Percentiles rank a stretch among this genome's conserved stretches.
Evolutionary conservation across 192 early-diverging fungal genomes (phyloP).

Genomic region (Umbelopsis sp.): DNA sequence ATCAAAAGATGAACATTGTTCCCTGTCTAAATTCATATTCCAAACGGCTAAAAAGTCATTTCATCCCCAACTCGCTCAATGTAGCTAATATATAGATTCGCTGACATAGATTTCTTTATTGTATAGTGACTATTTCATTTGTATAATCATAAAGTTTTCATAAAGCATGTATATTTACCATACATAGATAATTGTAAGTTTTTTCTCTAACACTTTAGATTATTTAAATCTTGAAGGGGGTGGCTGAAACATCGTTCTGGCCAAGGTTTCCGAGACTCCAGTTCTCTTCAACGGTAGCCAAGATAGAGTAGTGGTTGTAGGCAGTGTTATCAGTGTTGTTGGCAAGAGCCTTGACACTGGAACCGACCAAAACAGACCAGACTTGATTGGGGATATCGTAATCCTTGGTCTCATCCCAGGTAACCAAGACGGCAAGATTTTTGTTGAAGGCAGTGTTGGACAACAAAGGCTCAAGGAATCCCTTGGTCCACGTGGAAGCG

Average conservation of each 20-base stretch:
- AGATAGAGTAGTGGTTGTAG: constrained; percentile 63
- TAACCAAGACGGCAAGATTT: constrained; percentile 38
- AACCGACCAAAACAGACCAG: constrained; percentile 42
- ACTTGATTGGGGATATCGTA: constrained; percentile 37
- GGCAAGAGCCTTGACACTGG: constrained; percentile 25
- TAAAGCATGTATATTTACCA: too few relatives aligned
- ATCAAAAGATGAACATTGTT: too few relatives aligned
- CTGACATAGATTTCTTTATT: too few relatives aligned
- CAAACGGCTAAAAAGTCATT: too few relatives aligned
- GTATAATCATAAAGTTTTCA: too few relatives aligned
- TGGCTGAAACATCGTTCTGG: constrained; percentile 51
- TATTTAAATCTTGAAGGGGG: constrained; percentile 37
- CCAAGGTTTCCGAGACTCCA: constrained; percentile 60
- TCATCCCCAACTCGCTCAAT: too few relatives aligned
- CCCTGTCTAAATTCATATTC: too few relatives aligned
- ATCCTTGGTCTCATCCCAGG: constrained; percentile 30
- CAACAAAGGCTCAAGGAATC: constrained; percentile 55
- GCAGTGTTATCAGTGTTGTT: constrained; percentile 51
- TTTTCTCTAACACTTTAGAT: constrained; percentile 21
- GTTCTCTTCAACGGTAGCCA: constrained; percentile 61
- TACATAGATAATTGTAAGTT: too few relatives aligned
- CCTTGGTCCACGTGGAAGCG: constrained; percentile 50
- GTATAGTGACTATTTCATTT: too few relatives aligned
- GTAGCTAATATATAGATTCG: too few relatives aligned
- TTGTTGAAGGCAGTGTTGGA: constrained; percentile 47